Evolutionary conservation across 441 rosid species (phyloP), one percentile per base, ranked within the genome.

Genomic region (Flueggea neowawraea): DNA sequence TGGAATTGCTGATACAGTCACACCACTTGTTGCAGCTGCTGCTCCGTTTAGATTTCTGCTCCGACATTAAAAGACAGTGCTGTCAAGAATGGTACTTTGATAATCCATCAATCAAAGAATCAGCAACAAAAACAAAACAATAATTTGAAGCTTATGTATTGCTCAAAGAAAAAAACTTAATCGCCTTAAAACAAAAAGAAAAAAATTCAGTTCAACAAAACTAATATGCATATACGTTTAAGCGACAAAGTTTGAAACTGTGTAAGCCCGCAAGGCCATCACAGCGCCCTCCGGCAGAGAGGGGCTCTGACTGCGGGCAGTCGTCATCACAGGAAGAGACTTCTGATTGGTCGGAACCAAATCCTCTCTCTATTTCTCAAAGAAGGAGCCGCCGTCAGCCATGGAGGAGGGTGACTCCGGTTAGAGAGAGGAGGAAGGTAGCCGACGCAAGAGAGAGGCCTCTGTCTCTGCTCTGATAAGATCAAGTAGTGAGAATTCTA

Each of bases 281-380:
- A 81, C 54, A 64, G 80, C 77, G 73, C 36, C 50, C 50, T 47
- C 45, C 45, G 10, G 10, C 45, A 43, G 3, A 49, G 9, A 57
- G 72, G 50, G n/a, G 77, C 85, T 85, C 86, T 58, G 91, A 76
- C 80, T 47, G 86, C 88, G 68, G 84, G 85, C 87, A 79, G 82
- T 83, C 91, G 66, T 83, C 88, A 85, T 80, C 62, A 74, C 88
- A 10, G 80, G 75, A 72, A 71, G 63, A 65, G 48, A 58, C 61
- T 39, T 62, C 61, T 59, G 4, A 69, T 61, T 45, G 63, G 67
- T 65, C 60, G 14, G 50, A 50, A 60, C 55, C 58, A 48, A 14
- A n/a, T 73, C 52, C 69, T 55, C 60, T 9, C 53, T 16, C 58
- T 22, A 22, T 22, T 6, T 31, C 55, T 55, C 48, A 0, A 2